Evolutionary conservation across 768 basidiomycete genomes (phyloP).

Genomic region (Rossbeevera mucosa): DNA sequence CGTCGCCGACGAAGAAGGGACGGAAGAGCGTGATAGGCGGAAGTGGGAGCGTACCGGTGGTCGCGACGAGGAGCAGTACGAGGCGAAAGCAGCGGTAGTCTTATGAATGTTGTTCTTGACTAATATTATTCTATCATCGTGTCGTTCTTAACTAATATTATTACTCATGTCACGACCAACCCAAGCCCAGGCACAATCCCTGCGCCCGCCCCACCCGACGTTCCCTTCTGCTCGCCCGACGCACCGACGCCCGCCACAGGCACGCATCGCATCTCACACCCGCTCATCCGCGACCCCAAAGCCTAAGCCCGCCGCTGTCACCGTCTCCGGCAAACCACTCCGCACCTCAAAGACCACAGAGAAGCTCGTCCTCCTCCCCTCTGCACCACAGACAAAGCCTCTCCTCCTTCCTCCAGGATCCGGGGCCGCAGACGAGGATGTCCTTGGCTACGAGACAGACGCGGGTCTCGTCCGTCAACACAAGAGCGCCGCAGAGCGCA

Average conservation of each 20-base stretch:
- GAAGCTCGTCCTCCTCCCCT: constrained; percentile 85
- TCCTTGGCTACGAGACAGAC: constrained; percentile 63
- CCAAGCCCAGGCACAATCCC: neutral
- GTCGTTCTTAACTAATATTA: no score
- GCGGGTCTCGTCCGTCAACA: constrained; percentile 62
- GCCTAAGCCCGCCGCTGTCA: constrained; percentile 14
- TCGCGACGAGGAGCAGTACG: constrained; percentile 27
- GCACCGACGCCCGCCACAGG: constrained; percentile 21
- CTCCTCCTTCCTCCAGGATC: constrained; percentile 32
- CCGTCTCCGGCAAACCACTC: constrained; percentile 45
- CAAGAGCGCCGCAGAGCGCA: constrained; percentile 82
- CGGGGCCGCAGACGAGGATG: constrained; percentile 37
- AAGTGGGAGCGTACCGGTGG: constrained; percentile 7
- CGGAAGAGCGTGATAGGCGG: constrained; percentile 18
- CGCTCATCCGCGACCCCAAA: constrained; percentile 15
- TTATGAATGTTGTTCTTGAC: no score
- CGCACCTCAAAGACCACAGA: constrained; percentile 89
- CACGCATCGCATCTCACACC: constrained; percentile 16
- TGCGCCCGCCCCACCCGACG: constrained; percentile 22
- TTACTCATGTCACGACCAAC: constrained; percentile 13
- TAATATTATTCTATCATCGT: no score
- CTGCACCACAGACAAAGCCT: constrained; percentile 83
- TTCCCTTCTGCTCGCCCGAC: constrained; percentile 18
- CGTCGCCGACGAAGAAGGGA: constrained; percentile 21
- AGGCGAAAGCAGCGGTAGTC: constrained; percentile 30